Percentiles rank a stretch among this genome's conserved stretches.
Conservation (phyloP, 2,329 filamentous ascomycete genomes). For the Purpureocillium lavendulum region DNA sequence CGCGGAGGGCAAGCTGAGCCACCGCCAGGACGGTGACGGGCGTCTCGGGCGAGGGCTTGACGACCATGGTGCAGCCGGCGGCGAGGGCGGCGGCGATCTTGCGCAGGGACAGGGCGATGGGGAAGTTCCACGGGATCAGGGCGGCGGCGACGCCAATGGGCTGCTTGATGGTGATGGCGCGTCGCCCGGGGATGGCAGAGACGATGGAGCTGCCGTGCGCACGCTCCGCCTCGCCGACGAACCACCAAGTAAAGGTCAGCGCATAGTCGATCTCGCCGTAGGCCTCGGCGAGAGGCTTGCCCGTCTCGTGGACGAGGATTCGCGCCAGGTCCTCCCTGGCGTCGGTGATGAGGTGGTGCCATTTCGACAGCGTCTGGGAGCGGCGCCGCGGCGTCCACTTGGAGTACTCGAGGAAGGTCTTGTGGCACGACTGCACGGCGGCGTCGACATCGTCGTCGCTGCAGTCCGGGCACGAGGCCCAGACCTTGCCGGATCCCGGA, state of each 20-base stretch:
- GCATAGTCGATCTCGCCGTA: conserved; percentile 48
- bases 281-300: conserved; percentile 47
- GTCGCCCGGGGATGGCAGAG: conserved; percentile 51
- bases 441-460: conserved; percentile 28
- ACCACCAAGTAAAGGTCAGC: conserved; percentile 46
- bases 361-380: conserved; percentile 24
- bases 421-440: conserved; percentile 25
- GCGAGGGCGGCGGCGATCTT: conserved; percentile 50
- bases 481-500: conserved; percentile 40
- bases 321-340: conserved; percentile 29
- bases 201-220: conserved; percentile 51
- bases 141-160: conserved; percentile 25
- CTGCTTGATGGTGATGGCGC: conserved; percentile 61
- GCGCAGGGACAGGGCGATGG: conserved; percentile 39
- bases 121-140: conserved; percentile 49
- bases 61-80: conserved; percentile 68
- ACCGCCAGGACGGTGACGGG: conserved; percentile 64
- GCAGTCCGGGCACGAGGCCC: conserved; percentile 42
- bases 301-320: conserved; percentile 40
- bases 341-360: conserved; percentile 26
- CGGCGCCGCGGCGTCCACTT: conserved; percentile 26
- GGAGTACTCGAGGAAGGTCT: conserved; percentile 28
- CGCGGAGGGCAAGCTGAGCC: conserved; percentile 57
- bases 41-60: conserved; percentile 66
- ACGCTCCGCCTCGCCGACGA: conserved; percentile 40